These are phyloP conservation scores for Cordyceps tenuipes DNA, from an alignment of 2,329 filamentous ascomycete genomes.

Conservation along the genomic window DNA sequence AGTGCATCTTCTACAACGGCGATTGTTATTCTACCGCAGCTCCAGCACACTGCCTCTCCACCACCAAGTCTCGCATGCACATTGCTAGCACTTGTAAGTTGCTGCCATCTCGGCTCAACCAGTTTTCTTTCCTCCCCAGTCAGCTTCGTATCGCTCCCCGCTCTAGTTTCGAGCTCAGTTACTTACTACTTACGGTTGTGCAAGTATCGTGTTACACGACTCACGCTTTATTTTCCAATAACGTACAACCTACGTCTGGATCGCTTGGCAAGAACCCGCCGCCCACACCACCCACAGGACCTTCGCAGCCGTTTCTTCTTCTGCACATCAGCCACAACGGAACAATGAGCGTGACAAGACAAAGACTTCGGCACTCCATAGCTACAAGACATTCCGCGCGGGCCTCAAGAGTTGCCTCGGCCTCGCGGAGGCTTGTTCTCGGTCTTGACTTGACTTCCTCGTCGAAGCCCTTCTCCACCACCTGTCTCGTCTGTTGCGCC, in stretches of 20 bases:
- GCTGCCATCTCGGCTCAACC: neutral
- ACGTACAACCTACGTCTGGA: neutral
- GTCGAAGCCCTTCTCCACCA: neutral
- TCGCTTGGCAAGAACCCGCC: neutral
- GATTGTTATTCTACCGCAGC: no score
- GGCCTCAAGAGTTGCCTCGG: neutral
- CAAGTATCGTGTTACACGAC: neutral
- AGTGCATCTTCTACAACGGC: no score
- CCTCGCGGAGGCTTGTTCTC: neutral
- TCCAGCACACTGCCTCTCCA: no score
- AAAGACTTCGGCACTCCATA: neutral
- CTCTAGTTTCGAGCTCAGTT: neutral
- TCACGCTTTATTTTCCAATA: neutral
- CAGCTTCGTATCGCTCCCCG: neutral
- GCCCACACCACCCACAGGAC: neutral
- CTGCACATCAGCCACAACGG: constrained; percentile 1
- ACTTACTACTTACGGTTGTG: neutral
- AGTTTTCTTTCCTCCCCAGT: neutral
- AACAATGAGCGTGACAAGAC: neutral
- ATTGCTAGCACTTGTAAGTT: neutral
- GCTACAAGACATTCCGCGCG: neutral
- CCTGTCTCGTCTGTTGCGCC: neutral
- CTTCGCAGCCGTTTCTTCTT: neutral
- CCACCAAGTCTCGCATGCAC: neutral
- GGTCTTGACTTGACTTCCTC: neutral